Evolutionary conservation across 2,329 filamentous ascomycete species (phyloP).

Genomic region (Raffaelea albimanens): DNA sequence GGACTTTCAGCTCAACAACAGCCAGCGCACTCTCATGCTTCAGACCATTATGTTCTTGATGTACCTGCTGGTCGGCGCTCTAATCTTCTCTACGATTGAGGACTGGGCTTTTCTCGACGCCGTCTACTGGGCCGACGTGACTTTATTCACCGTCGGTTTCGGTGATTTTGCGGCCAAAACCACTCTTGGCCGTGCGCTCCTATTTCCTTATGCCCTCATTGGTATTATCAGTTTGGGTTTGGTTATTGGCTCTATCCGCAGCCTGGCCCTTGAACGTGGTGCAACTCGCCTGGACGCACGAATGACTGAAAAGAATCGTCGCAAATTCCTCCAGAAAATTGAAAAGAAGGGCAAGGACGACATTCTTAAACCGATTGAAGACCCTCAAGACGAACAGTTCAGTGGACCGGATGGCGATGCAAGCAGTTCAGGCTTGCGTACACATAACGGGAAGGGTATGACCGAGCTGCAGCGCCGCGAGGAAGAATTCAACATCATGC

Average conservation of each 20-base stretch:
- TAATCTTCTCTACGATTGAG: constrained; percentile 64
- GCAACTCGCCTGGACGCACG: constrained; percentile 43
- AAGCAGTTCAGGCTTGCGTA: not conserved
- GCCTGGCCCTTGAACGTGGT: constrained; percentile 49
- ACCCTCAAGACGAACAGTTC: constrained; percentile 1
- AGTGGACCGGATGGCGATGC: constrained; percentile 1
- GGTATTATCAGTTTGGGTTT: constrained; percentile 64
- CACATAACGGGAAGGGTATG: constrained; percentile 3
- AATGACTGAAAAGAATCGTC: constrained; percentile 50
- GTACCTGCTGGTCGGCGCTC: constrained; percentile 70
- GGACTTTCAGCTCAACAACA: constrained; percentile 68
- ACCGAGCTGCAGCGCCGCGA: constrained; percentile 53
- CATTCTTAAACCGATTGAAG: constrained; percentile 39
- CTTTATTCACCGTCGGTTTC: constrained; percentile 55
- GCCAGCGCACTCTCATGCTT: constrained; percentile 79
- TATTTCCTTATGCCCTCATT: constrained; percentile 75
- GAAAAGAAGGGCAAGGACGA: constrained; percentile 33
- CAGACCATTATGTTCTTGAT: constrained; percentile 81
- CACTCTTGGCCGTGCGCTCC: constrained; percentile 54
- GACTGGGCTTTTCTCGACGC: constrained; percentile 69
- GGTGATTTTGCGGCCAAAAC: constrained; percentile 43
- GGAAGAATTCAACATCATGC: constrained; percentile 71
- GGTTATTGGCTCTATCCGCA: constrained; percentile 30
- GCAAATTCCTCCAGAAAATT: constrained; percentile 35
- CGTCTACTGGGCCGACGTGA: constrained; percentile 71